Percentiles rank a stretch among this genome's conserved stretches.
These are phyloP conservation scores for Homolaphlyctis polyrhiza DNA, from an alignment of 371 early-diverging fungal species.

Conservation along the genomic window DNA sequence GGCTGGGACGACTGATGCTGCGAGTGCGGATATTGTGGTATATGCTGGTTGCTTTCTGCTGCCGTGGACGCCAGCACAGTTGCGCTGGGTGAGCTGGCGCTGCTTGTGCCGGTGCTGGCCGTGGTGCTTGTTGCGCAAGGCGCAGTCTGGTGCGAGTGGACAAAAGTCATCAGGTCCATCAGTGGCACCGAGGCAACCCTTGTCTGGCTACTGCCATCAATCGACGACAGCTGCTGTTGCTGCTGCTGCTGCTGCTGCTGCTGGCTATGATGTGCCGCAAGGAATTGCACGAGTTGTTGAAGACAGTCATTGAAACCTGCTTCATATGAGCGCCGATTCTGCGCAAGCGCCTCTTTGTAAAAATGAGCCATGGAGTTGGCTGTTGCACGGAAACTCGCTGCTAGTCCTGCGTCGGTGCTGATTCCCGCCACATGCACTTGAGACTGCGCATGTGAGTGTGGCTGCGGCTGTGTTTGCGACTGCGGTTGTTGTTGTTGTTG, in stretches of 20 bases:
- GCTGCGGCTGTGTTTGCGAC: neutral
- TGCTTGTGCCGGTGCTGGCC: conserved; percentile 8
- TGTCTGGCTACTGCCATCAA: conserved; percentile 25
- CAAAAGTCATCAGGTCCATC: conserved; percentile 51
- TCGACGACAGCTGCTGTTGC: conserved; percentile 18
- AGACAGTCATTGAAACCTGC: conserved; percentile 70
- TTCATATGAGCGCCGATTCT: conserved; percentile 55
- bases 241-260: conserved; percentile 19
- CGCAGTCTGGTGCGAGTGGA: conserved; percentile 39
- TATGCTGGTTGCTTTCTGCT: neutral
- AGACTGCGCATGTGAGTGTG: neutral
- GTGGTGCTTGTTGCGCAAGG: conserved; percentile 20
- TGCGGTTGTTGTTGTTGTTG: neutral
- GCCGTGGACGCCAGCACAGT: neutral
- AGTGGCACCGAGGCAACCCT: conserved; percentile 39
- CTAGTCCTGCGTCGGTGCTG: neutral
- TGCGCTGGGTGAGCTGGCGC: neutral
- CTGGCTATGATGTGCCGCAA: conserved; percentile 19
- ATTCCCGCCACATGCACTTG: neutral
- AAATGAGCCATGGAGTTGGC: conserved; percentile 65
- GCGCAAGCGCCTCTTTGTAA: conserved; percentile 64
- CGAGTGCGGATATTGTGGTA: neutral
- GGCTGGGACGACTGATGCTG: neutral
- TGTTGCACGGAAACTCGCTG: conserved; percentile 55
- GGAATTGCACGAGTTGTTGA: conserved; percentile 61